Percentiles rank a stretch among this genome's conserved stretches.
phyloP scores from a whole-genome alignment of 306 rosid genomes.

The Phaseolus lunatus region DNA sequence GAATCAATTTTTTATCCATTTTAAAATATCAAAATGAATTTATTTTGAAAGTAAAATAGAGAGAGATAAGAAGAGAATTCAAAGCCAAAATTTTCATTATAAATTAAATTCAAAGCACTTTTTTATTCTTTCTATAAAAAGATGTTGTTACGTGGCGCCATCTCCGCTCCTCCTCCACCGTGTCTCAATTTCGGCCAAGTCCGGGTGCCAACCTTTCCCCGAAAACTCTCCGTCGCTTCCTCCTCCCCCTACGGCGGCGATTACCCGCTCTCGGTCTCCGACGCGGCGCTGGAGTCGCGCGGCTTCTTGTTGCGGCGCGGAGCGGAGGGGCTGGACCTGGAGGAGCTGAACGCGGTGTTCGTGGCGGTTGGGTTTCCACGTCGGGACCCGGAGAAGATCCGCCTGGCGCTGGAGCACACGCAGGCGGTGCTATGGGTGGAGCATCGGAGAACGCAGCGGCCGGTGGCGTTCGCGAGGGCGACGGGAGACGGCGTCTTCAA shows the following conservation, averaged over 20 bases:
- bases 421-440: constrained; percentile 81
- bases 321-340: constrained; percentile 66
- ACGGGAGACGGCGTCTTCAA: constrained; percentile 96
- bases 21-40: too few relatives aligned
- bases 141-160: constrained; percentile 70
- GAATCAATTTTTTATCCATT: too few relatives aligned
- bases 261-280: constrained; percentile 59
- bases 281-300: constrained; percentile 66
- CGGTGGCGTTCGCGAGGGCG: constrained; percentile 91
- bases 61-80: too few relatives aligned
- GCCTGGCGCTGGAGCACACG: constrained; percentile 74
- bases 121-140: neutral
- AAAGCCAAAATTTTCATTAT: neutral
- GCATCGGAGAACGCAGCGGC: constrained; percentile 57
- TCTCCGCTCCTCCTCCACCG: constrained; percentile 48
- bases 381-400: constrained; percentile 76
- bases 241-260: constrained; percentile 35
- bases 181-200: constrained; percentile 15
- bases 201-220: constrained; percentile 3
- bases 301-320: constrained; percentile 76
- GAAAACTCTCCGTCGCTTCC: constrained; percentile 42
- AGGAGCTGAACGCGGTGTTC: constrained; percentile 75
- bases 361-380: constrained; percentile 87
- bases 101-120: neutral
- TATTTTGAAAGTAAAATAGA: too few relatives aligned